phyloP scores from a whole-genome alignment of 2,329 filamentous ascomycete species.

The Penicillium sp. region DNA sequence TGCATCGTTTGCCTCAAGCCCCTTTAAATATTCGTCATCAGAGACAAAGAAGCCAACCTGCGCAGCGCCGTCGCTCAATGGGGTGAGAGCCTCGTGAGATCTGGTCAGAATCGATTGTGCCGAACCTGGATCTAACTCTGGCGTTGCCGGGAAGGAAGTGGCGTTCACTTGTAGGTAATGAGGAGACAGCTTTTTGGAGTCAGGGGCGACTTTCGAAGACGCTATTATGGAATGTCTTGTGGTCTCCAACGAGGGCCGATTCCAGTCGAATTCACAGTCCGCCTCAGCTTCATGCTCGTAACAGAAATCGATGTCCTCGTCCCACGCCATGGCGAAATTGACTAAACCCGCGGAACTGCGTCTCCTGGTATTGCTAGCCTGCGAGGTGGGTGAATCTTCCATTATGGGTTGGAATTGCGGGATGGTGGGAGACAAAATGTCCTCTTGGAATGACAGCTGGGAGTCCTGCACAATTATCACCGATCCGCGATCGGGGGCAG shows the following conservation, averaged over 20 bases:
- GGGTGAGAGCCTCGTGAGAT: conserved; percentile 27
- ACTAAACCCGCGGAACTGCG: conserved; percentile 21
- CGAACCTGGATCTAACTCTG: conserved; percentile 31
- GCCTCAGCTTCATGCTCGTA: conserved; percentile 60
- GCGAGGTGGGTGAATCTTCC: conserved; percentile 16
- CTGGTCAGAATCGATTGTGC: conserved; percentile 25
- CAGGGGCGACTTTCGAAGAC: not conserved
- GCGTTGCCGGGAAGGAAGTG: conserved; percentile 24
- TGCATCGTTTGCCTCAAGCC: conserved; percentile 29
- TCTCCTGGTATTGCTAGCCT: conserved; percentile 16
- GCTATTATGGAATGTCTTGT: conserved; percentile 18
- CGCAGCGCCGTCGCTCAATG: conserved; percentile 26
- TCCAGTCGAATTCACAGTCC: conserved; percentile 59
- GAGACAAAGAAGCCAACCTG: conserved; percentile 21
- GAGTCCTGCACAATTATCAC: conserved; percentile 28
- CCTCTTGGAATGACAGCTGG: conserved; percentile 41
- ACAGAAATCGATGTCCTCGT: conserved; percentile 60
- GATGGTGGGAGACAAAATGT: conserved; percentile 40
- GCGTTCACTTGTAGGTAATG: conserved; percentile 17
- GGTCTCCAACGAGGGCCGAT: conserved; percentile 32
- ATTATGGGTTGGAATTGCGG: conserved; percentile 23
- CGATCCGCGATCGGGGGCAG: conserved; percentile 24
- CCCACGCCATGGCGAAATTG: conserved; percentile 48
- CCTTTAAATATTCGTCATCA: conserved; percentile 29
- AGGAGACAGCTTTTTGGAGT: conserved; percentile 13